These are phyloP conservation scores for Boletus vinaceobasis DNA, from an alignment of 768 basidiomycete species.

Conservation along the genomic window DNA sequence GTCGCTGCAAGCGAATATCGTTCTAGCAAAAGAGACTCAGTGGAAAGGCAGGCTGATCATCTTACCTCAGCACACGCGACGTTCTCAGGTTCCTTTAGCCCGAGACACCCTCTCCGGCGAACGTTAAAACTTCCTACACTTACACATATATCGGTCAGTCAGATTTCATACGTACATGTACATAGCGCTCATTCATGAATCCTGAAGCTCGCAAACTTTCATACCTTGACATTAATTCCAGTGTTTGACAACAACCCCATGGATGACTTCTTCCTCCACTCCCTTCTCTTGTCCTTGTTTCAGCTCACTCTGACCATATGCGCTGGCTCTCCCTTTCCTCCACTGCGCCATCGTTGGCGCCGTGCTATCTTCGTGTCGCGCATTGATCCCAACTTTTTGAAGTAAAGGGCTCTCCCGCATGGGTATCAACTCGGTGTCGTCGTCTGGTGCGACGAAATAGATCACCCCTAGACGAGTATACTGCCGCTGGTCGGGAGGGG, in stretches of 20 bases:
- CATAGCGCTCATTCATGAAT: no score
- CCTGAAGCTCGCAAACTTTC: background rate
- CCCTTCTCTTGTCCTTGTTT: conserved; percentile 37
- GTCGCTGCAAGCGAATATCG: no score
- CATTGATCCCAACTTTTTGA: conserved; percentile 39
- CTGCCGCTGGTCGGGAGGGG: conserved; percentile 50
- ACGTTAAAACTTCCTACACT: no score
- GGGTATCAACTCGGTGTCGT: conserved; percentile 46
- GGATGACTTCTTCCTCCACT: conserved; percentile 55
- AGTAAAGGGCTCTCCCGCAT: conserved; percentile 47
- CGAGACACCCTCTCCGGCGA: no score
- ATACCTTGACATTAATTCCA: conserved; percentile 38
- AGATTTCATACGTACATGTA: no score
- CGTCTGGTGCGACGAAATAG: conserved; percentile 54
- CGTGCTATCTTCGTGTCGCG: conserved; percentile 35
- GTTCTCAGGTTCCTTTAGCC: no score
- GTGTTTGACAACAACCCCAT: conserved; percentile 55
- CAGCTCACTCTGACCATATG: conserved; percentile 51
- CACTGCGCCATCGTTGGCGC: conserved; percentile 53
- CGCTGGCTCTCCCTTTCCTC: conserved; percentile 47
- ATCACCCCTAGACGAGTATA: conserved; percentile 54
- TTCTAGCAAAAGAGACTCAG: no score
- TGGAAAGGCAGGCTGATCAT: no score
- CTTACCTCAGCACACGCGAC: no score
- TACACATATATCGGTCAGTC: no score